A percentile compares a stretch with the other conserved stretches of the same genome.
These are phyloP conservation scores for Vigna hirtella DNA, from an alignment of 306 rosid genomes.

Conservation along the genomic window DNA sequence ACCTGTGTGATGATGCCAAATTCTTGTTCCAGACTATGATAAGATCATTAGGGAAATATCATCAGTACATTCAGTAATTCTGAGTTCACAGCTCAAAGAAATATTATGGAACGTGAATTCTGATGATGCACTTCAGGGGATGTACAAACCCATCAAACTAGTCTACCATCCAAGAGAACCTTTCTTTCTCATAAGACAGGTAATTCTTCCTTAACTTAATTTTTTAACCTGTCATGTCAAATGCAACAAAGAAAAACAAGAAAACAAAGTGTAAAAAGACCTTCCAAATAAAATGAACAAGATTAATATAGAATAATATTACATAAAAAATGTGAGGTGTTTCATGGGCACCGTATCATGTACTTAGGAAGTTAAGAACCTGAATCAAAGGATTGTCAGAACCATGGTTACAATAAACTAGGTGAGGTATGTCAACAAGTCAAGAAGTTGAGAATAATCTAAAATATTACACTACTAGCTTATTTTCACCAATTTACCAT, in stretches of 20 bases:
- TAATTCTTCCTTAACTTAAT: slow-evolving; percentile 45
- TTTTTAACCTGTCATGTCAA: slow-evolving; percentile 19
- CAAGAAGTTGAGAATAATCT: background rate
- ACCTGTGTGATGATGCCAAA: slow-evolving; percentile 33
- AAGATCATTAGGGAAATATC: slow-evolving; percentile 70
- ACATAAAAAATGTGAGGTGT: slow-evolving; percentile 1
- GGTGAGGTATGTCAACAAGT: slow-evolving; percentile 21
- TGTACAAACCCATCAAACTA: slow-evolving; percentile 79
- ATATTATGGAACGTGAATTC: slow-evolving; percentile 67
- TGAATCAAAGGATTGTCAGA: slow-evolving; percentile 11
- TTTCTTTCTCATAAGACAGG: slow-evolving; percentile 89
- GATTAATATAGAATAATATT: background rate
- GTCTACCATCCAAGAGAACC: slow-evolving; percentile 86
- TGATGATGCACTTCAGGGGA: slow-evolving; percentile 56
- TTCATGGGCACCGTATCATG: background rate
- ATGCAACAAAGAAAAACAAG: background rate
- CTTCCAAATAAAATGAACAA: slow-evolving; percentile 6
- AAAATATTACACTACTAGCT: background rate
- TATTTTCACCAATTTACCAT: background rate
- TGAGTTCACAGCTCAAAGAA: slow-evolving; percentile 84
- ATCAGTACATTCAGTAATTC: slow-evolving; percentile 68
- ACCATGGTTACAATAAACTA: background rate
- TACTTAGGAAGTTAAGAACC: slow-evolving; percentile 6
- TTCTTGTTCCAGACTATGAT: slow-evolving; percentile 62
- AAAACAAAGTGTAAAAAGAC: background rate